These are phyloP conservation scores for Gossypium bickii DNA, from an alignment of 345 rosid species.

Conservation along the genomic window DNA sequence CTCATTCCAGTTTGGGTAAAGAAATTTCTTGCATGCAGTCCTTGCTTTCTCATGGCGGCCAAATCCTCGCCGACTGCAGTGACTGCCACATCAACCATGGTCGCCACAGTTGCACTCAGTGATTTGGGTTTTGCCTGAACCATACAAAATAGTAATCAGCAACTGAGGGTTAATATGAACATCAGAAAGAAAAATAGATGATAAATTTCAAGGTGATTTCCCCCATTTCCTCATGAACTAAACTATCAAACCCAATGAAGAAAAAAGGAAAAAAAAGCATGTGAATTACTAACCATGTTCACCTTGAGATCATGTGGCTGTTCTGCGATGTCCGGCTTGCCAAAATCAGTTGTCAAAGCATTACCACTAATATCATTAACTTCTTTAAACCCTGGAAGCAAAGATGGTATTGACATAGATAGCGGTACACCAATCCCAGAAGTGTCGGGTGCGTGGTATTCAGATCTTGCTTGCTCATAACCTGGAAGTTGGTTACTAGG, in stretches of 20 bases:
- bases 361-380: conserved; percentile 53
- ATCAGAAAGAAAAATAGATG: not conserved
- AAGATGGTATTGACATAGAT: conserved; percentile 65
- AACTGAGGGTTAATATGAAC: not conserved
- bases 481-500: conserved; percentile 48
- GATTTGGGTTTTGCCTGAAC: conserved; percentile 71
- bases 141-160: conserved; percentile 3
- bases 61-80: conserved; percentile 93
- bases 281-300: conserved; percentile 53
- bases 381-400: conserved; percentile 65
- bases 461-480: conserved; percentile 49
- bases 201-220: not conserved
- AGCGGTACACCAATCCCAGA: conserved; percentile 67
- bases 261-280: not conserved
- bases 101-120: conserved; percentile 66
- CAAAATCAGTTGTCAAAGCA: conserved; percentile 44
- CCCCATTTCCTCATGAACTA: not conserved
- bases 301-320: conserved; percentile 74
- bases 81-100: conserved; percentile 75
- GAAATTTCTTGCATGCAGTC: conserved; percentile 72
- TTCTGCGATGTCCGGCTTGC: conserved; percentile 55
- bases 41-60: conserved; percentile 82
- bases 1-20: conserved; percentile 66
- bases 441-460: conserved; percentile 80
- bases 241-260: not conserved